Base-by-base conservation (phyloP, 2,329 filamentous ascomycete genomes). In the Rhynchosporium secalis region DNA sequence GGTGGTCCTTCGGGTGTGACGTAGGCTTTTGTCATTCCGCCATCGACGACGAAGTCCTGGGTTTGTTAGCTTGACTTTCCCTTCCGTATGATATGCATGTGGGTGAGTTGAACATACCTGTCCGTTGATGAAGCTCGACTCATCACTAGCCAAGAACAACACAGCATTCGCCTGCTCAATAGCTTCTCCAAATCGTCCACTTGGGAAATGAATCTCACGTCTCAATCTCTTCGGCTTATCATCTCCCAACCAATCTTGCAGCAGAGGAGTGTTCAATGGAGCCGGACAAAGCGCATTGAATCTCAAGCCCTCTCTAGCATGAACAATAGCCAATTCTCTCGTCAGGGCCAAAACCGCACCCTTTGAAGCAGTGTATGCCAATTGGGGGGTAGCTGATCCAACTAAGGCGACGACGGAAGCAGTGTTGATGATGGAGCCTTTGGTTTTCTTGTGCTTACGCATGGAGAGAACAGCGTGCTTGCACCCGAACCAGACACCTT, bases 11-110 rank as follows among this genome's bases (percentile, higher is more conserved):
- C 85, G 1, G 86, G 78, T 1, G 86, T 89, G 33, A 89, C 86
- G 76, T 97, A 98, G 49, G 92, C 91, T 82, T 90, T 96, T 72
- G 87, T 94, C 91, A 99, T 91, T 64, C 94, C 94, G 62, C 95
- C 95, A 72, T 99, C 95, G 31, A 98, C 92, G 4, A 96, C 89
- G 78, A 98, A 96, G 75, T 98, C 95, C 63, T 86, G 54, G 15
- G n/a, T 26, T 15, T 49, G 28, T 67, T 60, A 70, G 56, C 46
- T 12, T 41, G 3, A 7, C 5, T 20, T 43, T 58, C 8, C 29
- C 8, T 52, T 40, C 28, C 29, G 15, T 13, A 29, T 45, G n/a
- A 20, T n/a, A 10, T 4, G 3, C 13, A 9, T 26, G 7, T 20
- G n/a, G 43, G 8, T 10, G 4, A 46, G 9, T 48, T 38, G 33